Evolutionary conservation across 371 early-diverging fungal genomes (phyloP), one percentile per base, ranked within the genome.

Genomic region (Mortierella sp.): DNA sequence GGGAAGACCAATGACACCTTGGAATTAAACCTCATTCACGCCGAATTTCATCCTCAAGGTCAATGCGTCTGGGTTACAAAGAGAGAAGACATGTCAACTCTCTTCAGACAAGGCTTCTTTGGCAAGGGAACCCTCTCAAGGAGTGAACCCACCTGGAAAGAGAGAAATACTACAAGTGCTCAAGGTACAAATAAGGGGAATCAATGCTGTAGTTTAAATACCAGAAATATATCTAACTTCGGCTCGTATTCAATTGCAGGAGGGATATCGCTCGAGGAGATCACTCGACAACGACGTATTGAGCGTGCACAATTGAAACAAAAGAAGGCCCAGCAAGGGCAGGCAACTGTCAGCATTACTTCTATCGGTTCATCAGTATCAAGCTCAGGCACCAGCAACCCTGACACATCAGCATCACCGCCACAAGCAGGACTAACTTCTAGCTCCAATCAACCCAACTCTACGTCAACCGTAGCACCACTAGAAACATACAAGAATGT

Each of bases 91-190:
- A 75, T 83, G 49, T 35, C 67, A 13, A 42, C 67, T 7, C 69
- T 95, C 15, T 93, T 92, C 87, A 61, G 79, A 2, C 67, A 85
- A 32, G 96, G 96, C 0, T 92, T 87, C 68, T 96, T 93, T 86
- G 96, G 96, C 42, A 96, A 96, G 76, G 97, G 95, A 5, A 86
- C 89, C 3, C 84, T 96, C 17, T 95, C 95, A 5, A 77, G 97
- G 47, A 89, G 95, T 60, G 89, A 94, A 28, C 90, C 96, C 4
- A 93, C 95, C 1, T 95, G 95, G 94, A 72, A 80, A 53, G 58
- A 65, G 49, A 79, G 88, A 42, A 79, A 71, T n/a, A 66, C 68
- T 9, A 53, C 66, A 15, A 31, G 31, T 15, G 47, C 47, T 3
- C 71, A 64, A 71, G 64, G 73, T 68, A 68, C 12, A 12, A 17